A percentile compares a stretch with the other conserved stretches of the same genome.
phyloP scores from a whole-genome alignment of 2,329 filamentous ascomycete species.

The Fusarium citri region DNA sequence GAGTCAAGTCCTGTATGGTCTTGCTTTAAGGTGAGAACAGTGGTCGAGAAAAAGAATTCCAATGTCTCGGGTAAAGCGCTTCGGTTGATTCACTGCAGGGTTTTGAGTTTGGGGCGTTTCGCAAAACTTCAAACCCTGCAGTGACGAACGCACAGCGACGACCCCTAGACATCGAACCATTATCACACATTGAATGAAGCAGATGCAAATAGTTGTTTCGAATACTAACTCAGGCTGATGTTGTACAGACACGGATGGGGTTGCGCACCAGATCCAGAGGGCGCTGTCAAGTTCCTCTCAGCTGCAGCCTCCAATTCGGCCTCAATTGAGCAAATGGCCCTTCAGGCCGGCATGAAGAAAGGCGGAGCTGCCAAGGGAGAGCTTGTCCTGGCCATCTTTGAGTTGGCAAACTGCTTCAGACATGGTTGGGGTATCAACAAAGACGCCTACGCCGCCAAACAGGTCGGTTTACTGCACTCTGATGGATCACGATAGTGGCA shows the following conservation, averaged over 20 bases:
- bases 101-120: constrained; percentile 11
- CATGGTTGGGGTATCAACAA: constrained; percentile 93
- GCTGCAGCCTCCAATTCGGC: constrained; percentile 92
- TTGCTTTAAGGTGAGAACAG: constrained; percentile 77
- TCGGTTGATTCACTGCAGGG: not conserved
- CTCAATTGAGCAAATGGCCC: constrained; percentile 83
- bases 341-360: constrained; percentile 89
- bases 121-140: constrained; percentile 26
- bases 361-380: constrained; percentile 96
- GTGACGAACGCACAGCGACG: not conserved
- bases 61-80: constrained; percentile 29
- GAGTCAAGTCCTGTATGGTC: constrained; percentile 94
- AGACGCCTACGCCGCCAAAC: constrained; percentile 85
- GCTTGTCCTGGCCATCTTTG: constrained; percentile 94
- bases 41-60: not conserved
- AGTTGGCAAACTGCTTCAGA: constrained; percentile 91
- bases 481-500: not conserved
- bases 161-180: constrained; percentile 3
- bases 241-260: constrained; percentile 88
- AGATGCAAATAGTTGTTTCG: constrained; percentile 1
- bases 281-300: constrained; percentile 85
- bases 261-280: constrained; percentile 75
- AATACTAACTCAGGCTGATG: constrained; percentile 30
- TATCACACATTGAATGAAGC: not conserved
- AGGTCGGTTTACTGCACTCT: constrained; percentile 56